Evolutionary conservation across 345 rosid species (phyloP), one percentile per base, ranked within the genome.

Genomic region (Draba incana): DNA sequence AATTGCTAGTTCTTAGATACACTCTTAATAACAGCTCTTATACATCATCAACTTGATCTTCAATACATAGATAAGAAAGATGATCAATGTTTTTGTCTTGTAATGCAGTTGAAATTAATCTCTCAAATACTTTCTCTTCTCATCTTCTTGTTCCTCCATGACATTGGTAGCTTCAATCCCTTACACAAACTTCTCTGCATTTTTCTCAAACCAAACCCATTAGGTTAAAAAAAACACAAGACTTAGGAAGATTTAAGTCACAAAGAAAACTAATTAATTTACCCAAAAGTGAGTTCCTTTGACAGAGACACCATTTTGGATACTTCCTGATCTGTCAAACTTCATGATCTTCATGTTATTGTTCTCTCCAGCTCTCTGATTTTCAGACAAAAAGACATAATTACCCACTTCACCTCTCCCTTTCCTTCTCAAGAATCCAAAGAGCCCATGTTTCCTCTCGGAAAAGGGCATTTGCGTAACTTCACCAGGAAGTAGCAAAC

Each of bases 211-310:
- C 43, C 63, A 64, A 58, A 64, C 42, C 55, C 51, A 23, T 44
- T 48, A 52, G 37, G 59, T 23, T n/a, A 8, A 10, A 41, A 11
- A 45, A 25, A 55, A 28, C 31, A 20, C 62, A 38, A 42, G 8
- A 41, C 35, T 53, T 54, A 31, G 13, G 45, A 68, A 52, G 62
- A 28, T 20, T 4, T 1, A 51, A 59, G 54, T 30, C 37, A 30
- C 20, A 1, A 57, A 73, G 59, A 71, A 59, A 41, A 44, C 31
- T 23, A 20, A 53, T 66, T 3, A 57, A 67, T 77, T 77, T 72
- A 90, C 97, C 97, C 92, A 90, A 84, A 85, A 82, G 66, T 70
- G 85, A 72, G 89, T 63, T 79, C 75, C 82, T 51, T 80, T 25
- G 51, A 59, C 61, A 44, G 85, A 54, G 39, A 74, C 75, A 63